Percentiles rank a stretch among this genome's conserved stretches.
phyloP scores from a whole-genome alignment of 495 filamentous ascomycete genomes.

The Clohesyomyces aquaticus region DNA sequence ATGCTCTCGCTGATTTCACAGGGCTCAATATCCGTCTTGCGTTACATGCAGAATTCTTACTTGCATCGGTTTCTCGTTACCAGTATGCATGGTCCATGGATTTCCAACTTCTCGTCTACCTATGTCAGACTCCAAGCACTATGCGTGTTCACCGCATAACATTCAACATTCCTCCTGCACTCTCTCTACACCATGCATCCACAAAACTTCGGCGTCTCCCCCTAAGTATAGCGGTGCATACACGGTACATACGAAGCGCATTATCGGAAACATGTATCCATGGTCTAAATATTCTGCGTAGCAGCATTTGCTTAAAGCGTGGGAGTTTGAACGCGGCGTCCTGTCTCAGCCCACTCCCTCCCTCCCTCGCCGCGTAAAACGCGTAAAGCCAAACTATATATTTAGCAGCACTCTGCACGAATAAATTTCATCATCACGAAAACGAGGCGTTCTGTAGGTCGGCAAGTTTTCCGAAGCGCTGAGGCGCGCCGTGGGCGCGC shows the following conservation, averaged over 20 bases:
- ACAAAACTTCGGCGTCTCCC: background rate
- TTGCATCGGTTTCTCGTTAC: background rate
- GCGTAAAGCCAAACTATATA: too few relatives aligned
- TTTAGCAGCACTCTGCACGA: background rate
- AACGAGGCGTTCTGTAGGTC: background rate
- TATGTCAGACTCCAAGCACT: background rate
- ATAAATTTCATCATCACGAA: background rate
- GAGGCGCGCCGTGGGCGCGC: background rate
- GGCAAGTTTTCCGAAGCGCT: background rate
- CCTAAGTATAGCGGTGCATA: too few relatives aligned
- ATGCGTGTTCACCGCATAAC: background rate
- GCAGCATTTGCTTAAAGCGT: background rate
- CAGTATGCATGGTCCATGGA: background rate
- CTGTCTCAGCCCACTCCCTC: background rate
- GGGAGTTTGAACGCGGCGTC: background rate
- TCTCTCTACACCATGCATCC: background rate
- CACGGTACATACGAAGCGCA: too few relatives aligned
- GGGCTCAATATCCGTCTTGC: background rate
- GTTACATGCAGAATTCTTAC: background rate
- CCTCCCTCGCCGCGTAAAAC: background rate
- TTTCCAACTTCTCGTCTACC: background rate
- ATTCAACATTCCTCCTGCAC: background rate
- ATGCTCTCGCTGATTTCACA: background rate
- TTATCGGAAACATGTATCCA: background rate
- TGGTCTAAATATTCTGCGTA: background rate